These are phyloP conservation scores for Ustulina deusta DNA, from an alignment of 2,329 filamentous ascomycete species.

Conservation along the genomic window DNA sequence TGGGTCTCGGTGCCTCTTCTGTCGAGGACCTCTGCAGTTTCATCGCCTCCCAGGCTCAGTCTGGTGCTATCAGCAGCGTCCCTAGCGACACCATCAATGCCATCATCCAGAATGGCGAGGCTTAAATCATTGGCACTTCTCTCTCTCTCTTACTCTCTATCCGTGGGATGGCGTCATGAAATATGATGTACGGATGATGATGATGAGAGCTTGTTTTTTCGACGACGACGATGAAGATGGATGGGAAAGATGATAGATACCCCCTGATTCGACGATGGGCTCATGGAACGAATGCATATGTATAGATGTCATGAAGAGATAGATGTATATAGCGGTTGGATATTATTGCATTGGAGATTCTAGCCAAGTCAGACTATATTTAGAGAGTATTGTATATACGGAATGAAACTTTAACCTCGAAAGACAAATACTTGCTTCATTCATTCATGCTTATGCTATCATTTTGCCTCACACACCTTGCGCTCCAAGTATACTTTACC, in stretches of 20 bases:
- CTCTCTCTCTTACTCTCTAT: background rate
- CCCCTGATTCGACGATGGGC: constrained; percentile 19
- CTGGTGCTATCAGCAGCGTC: constrained; percentile 54
- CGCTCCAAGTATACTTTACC: background rate
- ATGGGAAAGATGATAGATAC: constrained; percentile 31
- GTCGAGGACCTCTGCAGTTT: constrained; percentile 57
- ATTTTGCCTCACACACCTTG: background rate
- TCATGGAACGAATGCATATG: constrained; percentile 7
- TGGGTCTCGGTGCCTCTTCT: constrained; percentile 56
- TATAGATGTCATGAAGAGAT: constrained; percentile 11
- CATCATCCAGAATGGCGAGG: constrained; percentile 52
- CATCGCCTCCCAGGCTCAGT: constrained; percentile 56
- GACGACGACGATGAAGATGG: constrained; percentile 22
- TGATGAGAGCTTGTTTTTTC: background rate
- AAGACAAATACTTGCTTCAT: constrained; percentile 2
- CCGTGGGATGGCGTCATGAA: constrained; percentile 10
- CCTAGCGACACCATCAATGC: constrained; percentile 52
- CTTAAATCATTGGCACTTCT: constrained; percentile 4
- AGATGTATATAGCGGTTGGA: constrained; percentile 18
- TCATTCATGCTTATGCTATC: background rate
- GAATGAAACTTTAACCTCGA: constrained; percentile 8
- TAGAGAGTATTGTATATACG: constrained; percentile 22
- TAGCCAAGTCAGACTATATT: background rate
- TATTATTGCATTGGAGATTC: constrained; percentile 21
- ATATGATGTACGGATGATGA: constrained; percentile 17